A percentile compares a stretch with the other conserved stretches of the same genome.
Conservation (phyloP, 768 basidiomycete species). For the Dentipellis sp. region DNA sequence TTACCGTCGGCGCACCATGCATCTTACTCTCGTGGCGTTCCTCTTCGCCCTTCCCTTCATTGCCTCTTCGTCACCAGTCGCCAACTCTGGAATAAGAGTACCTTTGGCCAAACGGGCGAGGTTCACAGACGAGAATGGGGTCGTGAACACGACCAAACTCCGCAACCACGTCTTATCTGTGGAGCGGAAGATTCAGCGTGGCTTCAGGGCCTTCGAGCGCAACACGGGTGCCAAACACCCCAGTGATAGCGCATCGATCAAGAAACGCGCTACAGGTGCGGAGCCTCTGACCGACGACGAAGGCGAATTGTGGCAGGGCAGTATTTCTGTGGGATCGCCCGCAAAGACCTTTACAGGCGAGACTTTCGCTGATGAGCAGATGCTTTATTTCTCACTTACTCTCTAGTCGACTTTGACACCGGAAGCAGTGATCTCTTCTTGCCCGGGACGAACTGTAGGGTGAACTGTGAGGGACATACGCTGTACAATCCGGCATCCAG, state of each 20-base stretch:
- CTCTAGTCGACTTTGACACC: slow-evolving; percentile 1
- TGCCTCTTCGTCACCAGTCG: not conserved
- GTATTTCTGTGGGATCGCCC: not conserved
- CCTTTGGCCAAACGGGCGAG: not conserved
- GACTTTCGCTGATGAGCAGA: not conserved
- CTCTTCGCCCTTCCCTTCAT: not conserved
- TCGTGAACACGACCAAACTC: not conserved
- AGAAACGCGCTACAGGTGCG: not conserved
- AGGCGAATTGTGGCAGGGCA: not conserved
- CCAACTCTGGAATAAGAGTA: not conserved
- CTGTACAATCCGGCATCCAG: not conserved
- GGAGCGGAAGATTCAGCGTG: not conserved
- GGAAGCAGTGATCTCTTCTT: slow-evolving; percentile 25
- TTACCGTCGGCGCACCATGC: not conserved
- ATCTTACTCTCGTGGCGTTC: not conserved
- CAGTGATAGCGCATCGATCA: not conserved
- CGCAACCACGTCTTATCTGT: slow-evolving; percentile 1
- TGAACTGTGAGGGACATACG: slow-evolving; percentile 18
- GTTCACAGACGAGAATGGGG: not conserved
- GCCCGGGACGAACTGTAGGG: slow-evolving; percentile 20
- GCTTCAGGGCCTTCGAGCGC: not conserved
- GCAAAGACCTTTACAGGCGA: not conserved
- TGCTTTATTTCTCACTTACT: not conserved
- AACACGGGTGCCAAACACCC: slow-evolving; percentile 1
- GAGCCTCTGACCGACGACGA: not conserved